Evolutionary conservation across 1,284 basidiomycete genomes (phyloP), one percentile per base, ranked within the genome.

Genomic region (Cronartium quercuum): DNA sequence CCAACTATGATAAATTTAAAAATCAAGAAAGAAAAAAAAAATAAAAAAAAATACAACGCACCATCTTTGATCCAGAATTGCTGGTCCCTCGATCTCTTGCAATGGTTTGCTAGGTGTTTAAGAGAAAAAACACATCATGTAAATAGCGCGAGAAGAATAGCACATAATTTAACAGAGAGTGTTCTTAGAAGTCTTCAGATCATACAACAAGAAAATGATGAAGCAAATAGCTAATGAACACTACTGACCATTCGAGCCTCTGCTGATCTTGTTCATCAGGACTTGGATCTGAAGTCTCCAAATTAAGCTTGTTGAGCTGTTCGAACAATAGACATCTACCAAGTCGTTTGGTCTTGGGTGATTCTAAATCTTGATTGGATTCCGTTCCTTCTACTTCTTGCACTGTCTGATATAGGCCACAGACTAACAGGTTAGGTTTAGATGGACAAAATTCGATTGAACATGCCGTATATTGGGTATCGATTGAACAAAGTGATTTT

Each of bases 61-160:
- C 94, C 94, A 97, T 85, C 95, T 95, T 85, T 92, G 88, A 80
- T 97, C 94, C n/a, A 90, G 85, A 35, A 97, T 86, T 10, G 92
- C 94, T 0, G 92, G 88, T 13, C 90, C 84, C 71, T 89, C 85
- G 55, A 92, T 85, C 29, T 88, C 83, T 79, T 93, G 89, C 2
- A 89, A 79, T 78, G 89, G 85, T 7, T 83, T 81, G 75, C 91
- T 93, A 77, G 41, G 9, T 37, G 58, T 18, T 15, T 24, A 44
- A 42, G 29, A 18, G 1, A 47, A 12, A 21, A n/a, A n/a, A n/a
- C n/a, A 41, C 12, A 29, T 29, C 29, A 29, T 29, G 29, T 29
- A 29, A 2, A 29, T 29, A 29, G 29, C 29, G 29, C 29, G 29
- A 29, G 29, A 29, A 29, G 29, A 29, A 29, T 29, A 29, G 29